Evolutionary conservation across 2,329 filamentous ascomycete species (phyloP).

Genomic region (Zymoseptoria passerinii): DNA sequence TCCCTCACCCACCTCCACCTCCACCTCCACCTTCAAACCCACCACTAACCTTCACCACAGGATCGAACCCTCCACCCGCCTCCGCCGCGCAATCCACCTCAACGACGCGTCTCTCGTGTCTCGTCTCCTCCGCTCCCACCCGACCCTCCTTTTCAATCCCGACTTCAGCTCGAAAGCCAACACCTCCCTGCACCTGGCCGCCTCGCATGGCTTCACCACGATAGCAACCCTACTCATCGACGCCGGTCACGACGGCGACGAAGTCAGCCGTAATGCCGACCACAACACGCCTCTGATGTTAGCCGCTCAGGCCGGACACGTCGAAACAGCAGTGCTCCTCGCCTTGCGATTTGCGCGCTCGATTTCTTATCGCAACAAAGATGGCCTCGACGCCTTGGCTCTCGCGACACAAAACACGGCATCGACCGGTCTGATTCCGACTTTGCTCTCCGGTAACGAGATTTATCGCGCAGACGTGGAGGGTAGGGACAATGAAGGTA

Average conservation of each 20-base stretch:
- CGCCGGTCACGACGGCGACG: constrained; percentile 65
- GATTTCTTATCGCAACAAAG: constrained; percentile 57
- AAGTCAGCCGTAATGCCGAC: constrained; percentile 68
- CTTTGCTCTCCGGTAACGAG: constrained; percentile 22
- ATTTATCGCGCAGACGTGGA: constrained; percentile 27
- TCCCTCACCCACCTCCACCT: constrained; percentile 1
- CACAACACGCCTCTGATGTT: constrained; percentile 77
- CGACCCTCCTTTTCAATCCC: constrained; percentile 65
- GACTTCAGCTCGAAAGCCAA: constrained; percentile 69
- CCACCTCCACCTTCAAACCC: neutral
- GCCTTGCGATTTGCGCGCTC: constrained; percentile 54
- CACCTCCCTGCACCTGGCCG: constrained; percentile 75
- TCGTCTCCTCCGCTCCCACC: constrained; percentile 68
- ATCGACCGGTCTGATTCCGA: constrained; percentile 36
- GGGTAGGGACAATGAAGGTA: constrained; percentile 58
- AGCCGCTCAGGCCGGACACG: constrained; percentile 60
- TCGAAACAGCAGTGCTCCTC: constrained; percentile 65
- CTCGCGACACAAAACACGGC: constrained; percentile 25
- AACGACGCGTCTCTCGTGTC: constrained; percentile 64
- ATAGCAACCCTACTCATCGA: constrained; percentile 62
- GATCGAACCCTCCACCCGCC: constrained; percentile 68
- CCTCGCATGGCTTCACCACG: constrained; percentile 59
- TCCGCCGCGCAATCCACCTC: constrained; percentile 72
- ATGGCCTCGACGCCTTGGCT: constrained; percentile 60
- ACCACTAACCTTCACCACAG: constrained; percentile 33